These are phyloP conservation scores for Penicillium bialowiezense DNA, from an alignment of 495 filamentous ascomycete species.

Conservation along the genomic window DNA sequence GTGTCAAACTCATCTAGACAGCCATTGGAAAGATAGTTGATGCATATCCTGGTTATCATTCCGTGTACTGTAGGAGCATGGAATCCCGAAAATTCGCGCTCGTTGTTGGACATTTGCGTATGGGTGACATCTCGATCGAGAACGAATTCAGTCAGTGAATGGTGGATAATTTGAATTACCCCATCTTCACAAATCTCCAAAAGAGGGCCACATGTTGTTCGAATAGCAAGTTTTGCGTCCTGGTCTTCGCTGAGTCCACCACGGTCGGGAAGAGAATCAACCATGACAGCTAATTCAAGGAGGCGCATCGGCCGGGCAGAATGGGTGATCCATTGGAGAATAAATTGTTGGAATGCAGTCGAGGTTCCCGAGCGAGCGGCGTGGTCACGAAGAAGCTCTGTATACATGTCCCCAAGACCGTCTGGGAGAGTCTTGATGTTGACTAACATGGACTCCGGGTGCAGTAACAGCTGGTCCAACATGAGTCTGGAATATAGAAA, in stretches of 20 bases:
- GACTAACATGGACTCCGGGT: conserved; percentile 25
- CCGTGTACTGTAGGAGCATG: not conserved
- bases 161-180: conserved; percentile 47
- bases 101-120: not conserved
- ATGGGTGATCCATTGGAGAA: conserved; percentile 47
- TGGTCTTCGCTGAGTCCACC: conserved; percentile 5
- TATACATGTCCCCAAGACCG: too few relatives aligned
- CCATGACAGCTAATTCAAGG: conserved; percentile 41
- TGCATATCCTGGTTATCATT: not conserved
- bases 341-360: conserved; percentile 32
- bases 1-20: too few relatives aligned
- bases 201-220: conserved; percentile 43
- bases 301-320: conserved; percentile 45
- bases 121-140: not conserved
- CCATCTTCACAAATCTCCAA: conserved; percentile 49
- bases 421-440: conserved; percentile 24
- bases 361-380: too few relatives aligned
- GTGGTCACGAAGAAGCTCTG: too few relatives aligned
- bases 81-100: not conserved
- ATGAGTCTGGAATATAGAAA: conserved; percentile 38
- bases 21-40: not conserved
- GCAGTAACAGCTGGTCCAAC: conserved; percentile 34
- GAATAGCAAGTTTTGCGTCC: conserved; percentile 18
- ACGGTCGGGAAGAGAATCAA: conserved; percentile 11
- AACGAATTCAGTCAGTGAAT: conserved; percentile 48